These are phyloP conservation scores for Oryza longistaminata DNA, from an alignment of 176 grass and related monocot genomes.

Conservation along the genomic window DNA sequence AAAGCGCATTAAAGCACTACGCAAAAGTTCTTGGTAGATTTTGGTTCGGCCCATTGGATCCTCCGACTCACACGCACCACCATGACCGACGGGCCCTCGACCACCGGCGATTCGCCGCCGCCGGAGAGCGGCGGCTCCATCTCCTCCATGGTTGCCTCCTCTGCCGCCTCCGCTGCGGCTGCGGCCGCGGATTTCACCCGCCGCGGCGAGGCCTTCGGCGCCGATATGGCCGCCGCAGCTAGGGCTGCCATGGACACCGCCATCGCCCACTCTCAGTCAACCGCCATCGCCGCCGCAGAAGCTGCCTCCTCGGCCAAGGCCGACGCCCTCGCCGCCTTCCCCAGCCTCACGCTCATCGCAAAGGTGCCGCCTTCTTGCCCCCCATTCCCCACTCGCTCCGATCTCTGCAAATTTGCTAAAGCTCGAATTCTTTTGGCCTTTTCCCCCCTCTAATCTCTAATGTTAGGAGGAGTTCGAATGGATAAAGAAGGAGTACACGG, in stretches of 20 bases:
- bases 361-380: slow-evolving; percentile 23
- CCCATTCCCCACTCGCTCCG: slow-evolving; percentile 8
- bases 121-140: slow-evolving; percentile 34
- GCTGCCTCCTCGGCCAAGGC: slow-evolving; percentile 34
- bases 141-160: slow-evolving; percentile 52
- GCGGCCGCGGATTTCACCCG: slow-evolving; percentile 39
- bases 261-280: slow-evolving; percentile 22
- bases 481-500: slow-evolving; percentile 35
- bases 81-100: slow-evolving; percentile 36
- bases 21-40: not conserved
- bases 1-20: not conserved
- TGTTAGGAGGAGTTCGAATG: slow-evolving; percentile 46
- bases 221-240: slow-evolving; percentile 45
- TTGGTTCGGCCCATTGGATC: not conserved
- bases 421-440: not conserved
- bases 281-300: slow-evolving; percentile 30
- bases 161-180: slow-evolving; percentile 35
- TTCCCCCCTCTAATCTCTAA: not conserved
- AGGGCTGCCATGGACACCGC: slow-evolving; percentile 39
- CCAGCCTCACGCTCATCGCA: slow-evolving; percentile 39
- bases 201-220: slow-evolving; percentile 45
- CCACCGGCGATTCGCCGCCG: slow-evolving; percentile 38
- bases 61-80: slow-evolving; percentile 11
- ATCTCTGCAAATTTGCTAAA: slow-evolving; percentile 5
- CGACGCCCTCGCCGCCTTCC: slow-evolving; percentile 30